These are phyloP conservation scores for Pseudevernia furfuracea DNA, from an alignment of 495 filamentous ascomycete genomes.

Conservation along the genomic window DNA sequence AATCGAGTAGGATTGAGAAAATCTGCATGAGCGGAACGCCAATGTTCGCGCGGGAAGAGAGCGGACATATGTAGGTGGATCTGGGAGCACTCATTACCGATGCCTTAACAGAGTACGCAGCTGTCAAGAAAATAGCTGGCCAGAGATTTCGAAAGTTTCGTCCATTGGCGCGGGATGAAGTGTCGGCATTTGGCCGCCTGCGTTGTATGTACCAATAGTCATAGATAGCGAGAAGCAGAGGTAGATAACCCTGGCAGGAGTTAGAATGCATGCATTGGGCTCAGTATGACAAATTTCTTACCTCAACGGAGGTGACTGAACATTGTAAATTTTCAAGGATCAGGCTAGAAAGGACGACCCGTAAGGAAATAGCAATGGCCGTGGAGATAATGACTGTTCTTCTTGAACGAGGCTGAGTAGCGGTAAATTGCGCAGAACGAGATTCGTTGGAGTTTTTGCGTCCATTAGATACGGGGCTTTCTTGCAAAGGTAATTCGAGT, in stretches of 20 bases:
- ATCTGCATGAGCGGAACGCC: constrained; percentile 29
- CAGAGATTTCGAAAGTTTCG: constrained; percentile 27
- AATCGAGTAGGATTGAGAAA: constrained; percentile 33
- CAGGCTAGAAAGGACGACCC: constrained; percentile 36
- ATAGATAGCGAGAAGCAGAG: constrained; percentile 39
- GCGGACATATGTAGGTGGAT: constrained; percentile 45
- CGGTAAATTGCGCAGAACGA: not conserved
- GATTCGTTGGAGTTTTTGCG: constrained; percentile 3
- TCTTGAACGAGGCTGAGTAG: constrained; percentile 4
- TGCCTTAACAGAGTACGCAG: constrained; percentile 30
- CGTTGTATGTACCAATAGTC: constrained; percentile 38
- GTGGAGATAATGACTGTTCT: constrained; percentile 10
- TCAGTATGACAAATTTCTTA: constrained; percentile 19
- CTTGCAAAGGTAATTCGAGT: constrained; percentile 9
- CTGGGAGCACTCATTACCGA: constrained; percentile 29
- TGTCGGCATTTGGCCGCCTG: constrained; percentile 15
- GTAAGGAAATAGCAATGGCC: constrained; percentile 31
- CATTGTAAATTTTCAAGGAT: constrained; percentile 38
- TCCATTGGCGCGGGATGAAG: not conserved
- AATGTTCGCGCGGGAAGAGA: constrained; percentile 27
- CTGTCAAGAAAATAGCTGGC: constrained; percentile 31
- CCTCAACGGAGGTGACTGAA: constrained; percentile 34
- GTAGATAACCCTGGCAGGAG: constrained; percentile 22
- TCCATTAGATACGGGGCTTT: not conserved
- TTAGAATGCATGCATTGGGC: not conserved